phyloP scores from a whole-genome alignment of 2,329 filamentous ascomycete genomes.

The Gaeumannomyces sp. region DNA sequence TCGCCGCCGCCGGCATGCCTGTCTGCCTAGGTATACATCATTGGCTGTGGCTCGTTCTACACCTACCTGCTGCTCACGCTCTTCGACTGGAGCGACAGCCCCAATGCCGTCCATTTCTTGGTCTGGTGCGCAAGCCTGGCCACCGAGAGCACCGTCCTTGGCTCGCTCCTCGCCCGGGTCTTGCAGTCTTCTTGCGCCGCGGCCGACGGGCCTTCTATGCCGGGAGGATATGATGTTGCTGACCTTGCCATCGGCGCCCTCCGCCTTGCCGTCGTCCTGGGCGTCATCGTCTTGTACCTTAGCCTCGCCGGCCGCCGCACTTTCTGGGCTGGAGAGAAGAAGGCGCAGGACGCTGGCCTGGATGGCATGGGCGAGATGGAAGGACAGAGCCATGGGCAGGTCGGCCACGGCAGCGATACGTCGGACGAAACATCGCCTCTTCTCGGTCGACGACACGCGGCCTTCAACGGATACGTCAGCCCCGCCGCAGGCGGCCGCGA shows the following conservation, averaged over 20 bases:
- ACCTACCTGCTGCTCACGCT: constrained; percentile 80
- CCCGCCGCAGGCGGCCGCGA: constrained; percentile 14
- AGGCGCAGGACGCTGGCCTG: constrained; percentile 34
- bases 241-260: constrained; percentile 62
- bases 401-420: not conserved
- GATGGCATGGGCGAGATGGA: not conserved
- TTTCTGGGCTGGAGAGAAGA: constrained; percentile 33
- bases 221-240: constrained; percentile 50
- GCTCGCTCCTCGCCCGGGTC: constrained; percentile 62
- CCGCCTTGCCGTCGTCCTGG: constrained; percentile 54
- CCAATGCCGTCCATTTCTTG: constrained; percentile 70
- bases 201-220: constrained; percentile 23
- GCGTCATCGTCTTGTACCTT: constrained; percentile 49
- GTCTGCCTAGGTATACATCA: constrained; percentile 65
- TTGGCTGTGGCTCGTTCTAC: constrained; percentile 82
- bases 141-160: constrained; percentile 67
- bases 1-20: not conserved
- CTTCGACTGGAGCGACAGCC: constrained; percentile 68
- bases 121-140: constrained; percentile 71
- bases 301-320: constrained; percentile 36
- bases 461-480: constrained; percentile 33
- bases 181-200: constrained; percentile 37
- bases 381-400: constrained; percentile 19
- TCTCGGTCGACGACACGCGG: constrained; percentile 39
- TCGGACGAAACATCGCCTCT: constrained; percentile 59